Conservation (phyloP, 306 rosid species). For the Dryas drummondii region DNA sequence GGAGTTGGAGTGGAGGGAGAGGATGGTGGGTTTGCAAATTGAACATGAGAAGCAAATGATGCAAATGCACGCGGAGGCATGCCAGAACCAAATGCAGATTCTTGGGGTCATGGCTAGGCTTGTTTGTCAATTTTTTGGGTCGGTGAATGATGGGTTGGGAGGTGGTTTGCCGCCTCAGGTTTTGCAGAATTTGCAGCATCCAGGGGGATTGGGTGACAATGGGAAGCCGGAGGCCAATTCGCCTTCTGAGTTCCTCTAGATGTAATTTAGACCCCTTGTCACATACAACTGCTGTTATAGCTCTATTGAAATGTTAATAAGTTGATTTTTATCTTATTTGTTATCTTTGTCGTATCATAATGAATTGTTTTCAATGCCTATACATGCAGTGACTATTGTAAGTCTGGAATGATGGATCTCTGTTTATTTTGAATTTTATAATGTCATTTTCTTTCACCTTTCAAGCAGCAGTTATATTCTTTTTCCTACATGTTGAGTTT, state of each 20-base stretch:
- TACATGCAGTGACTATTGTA: conserved; percentile 12
- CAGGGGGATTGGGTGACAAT: conserved; percentile 57
- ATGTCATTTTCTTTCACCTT: conserved; percentile 1
- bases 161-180: conserved; percentile 75
- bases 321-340: background rate
- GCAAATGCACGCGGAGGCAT: conserved; percentile 87
- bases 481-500: background rate
- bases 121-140: conserved; percentile 73
- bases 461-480: conserved; percentile 10
- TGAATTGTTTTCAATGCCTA: conserved; percentile 8
- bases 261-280: conserved; percentile 13
- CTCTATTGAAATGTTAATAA: conserved; percentile 14
- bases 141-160: conserved; percentile 65
- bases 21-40: conserved; percentile 77
- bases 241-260: conserved; percentile 75
- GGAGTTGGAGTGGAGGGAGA: conserved; percentile 91
- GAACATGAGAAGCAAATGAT: conserved; percentile 89
- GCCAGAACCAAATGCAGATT: conserved; percentile 89
- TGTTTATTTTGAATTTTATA: background rate
- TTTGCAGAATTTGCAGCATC: conserved; percentile 74
- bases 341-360: conserved; percentile 2
- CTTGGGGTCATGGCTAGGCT: conserved; percentile 75
- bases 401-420: conserved; percentile 15
- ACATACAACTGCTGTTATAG: conserved; percentile 3
- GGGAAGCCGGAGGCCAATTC: conserved; percentile 83